phyloP scores from a whole-genome alignment of 2,329 filamentous ascomycete genomes.

The Gaeumannomyces sp. region DNA sequence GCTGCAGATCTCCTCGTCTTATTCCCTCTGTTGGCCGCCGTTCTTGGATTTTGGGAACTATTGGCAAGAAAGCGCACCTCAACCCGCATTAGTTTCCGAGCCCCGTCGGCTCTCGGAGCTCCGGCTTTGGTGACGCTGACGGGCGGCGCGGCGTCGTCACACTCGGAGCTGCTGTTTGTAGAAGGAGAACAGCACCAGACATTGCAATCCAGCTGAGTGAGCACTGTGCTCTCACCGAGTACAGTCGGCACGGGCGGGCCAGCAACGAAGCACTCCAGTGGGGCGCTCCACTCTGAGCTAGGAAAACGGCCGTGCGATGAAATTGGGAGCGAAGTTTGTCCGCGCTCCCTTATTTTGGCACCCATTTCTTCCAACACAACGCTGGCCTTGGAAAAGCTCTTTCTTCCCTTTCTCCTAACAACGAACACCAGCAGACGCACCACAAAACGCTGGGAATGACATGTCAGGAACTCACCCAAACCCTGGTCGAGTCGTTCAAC shows the following conservation, averaged over 20 bases:
- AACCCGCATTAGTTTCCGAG: too few relatives aligned
- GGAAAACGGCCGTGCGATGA: not conserved
- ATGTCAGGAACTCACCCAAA: conserved; percentile 42
- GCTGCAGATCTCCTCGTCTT: too few relatives aligned
- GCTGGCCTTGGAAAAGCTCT: not conserved
- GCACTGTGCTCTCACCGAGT: not conserved
- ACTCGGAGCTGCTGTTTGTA: not conserved
- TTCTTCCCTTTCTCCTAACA: not conserved
- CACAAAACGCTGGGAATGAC: conserved; percentile 32
- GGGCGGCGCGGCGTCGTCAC: not conserved
- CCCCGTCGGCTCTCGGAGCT: too few relatives aligned
- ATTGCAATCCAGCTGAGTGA: not conserved
- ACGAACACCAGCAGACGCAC: not conserved
- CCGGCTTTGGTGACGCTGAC: not conserved
- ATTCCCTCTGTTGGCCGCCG: too few relatives aligned
- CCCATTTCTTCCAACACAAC: not conserved
- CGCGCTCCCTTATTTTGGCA: not conserved
- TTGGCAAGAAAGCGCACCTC: too few relatives aligned
- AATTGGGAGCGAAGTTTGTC: not conserved
- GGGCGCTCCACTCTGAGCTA: not conserved
- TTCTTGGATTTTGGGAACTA: too few relatives aligned
- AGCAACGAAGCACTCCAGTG: not conserved
- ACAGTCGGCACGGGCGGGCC: too few relatives aligned
- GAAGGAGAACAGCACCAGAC: too few relatives aligned
- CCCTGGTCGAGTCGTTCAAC: conserved; percentile 58